These are phyloP conservation scores for Mimosa bimucronata DNA, from an alignment of 306 rosid genomes.

Conservation along the genomic window DNA sequence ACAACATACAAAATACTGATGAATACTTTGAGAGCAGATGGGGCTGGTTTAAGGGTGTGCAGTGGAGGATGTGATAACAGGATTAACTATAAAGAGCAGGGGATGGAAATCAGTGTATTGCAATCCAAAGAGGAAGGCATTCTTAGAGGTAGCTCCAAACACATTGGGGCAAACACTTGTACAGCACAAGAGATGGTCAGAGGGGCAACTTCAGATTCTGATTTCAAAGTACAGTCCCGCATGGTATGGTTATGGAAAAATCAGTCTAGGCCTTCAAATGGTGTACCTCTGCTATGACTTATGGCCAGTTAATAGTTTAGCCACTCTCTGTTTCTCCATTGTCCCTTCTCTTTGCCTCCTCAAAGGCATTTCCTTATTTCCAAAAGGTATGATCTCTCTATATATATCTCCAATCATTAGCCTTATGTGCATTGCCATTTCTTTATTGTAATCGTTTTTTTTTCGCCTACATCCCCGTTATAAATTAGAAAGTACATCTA, in stretches of 20 bases:
- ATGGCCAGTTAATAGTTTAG: slow-evolving; percentile 67
- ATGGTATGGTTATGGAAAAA: slow-evolving; percentile 57
- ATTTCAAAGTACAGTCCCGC: slow-evolving; percentile 69
- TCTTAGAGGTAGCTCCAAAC: slow-evolving; percentile 70
- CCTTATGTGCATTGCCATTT: not conserved
- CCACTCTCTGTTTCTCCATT: slow-evolving; percentile 61
- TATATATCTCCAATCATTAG: not conserved
- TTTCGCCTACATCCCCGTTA: too few relatives aligned
- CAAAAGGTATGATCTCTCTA: slow-evolving; percentile 51
- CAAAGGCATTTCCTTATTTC: slow-evolving; percentile 69
- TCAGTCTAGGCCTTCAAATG: slow-evolving; percentile 72
- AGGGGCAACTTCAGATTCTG: slow-evolving; percentile 70
- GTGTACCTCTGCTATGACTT: slow-evolving; percentile 53
- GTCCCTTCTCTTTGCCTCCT: slow-evolving; percentile 74
- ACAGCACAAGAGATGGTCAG: slow-evolving; percentile 91
- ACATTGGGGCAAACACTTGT: slow-evolving; percentile 58
- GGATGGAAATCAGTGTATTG: slow-evolving; percentile 83
- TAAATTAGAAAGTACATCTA: too few relatives aligned
- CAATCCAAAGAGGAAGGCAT: slow-evolving; percentile 69
- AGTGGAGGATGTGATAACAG: slow-evolving; percentile 88
- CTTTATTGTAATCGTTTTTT: not conserved
- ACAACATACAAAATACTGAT: not conserved
- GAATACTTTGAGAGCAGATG: slow-evolving; percentile 44
- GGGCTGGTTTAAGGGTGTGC: slow-evolving; percentile 78
- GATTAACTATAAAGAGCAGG: slow-evolving; percentile 60